Evolutionary conservation across 2,329 filamentous ascomycete species (phyloP).

Genomic region (Dactylellina parvicollis): DNA sequence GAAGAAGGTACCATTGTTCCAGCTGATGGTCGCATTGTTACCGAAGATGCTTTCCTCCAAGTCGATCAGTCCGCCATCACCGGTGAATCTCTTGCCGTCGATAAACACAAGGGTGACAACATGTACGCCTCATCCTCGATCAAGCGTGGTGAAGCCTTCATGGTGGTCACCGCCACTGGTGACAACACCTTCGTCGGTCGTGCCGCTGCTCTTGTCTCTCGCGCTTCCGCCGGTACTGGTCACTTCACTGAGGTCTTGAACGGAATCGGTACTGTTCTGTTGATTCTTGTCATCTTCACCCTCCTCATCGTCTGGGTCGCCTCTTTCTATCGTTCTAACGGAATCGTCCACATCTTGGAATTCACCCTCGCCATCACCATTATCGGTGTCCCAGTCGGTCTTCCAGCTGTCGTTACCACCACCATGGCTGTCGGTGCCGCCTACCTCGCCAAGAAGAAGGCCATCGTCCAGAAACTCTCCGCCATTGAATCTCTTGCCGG

Average conservation of each 20-base stretch:
- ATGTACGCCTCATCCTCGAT: slow-evolving; percentile 87
- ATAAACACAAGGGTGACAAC: slow-evolving; percentile 83
- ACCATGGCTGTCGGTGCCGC: slow-evolving; percentile 94
- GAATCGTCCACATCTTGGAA: slow-evolving; percentile 79
- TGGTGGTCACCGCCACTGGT: slow-evolving; percentile 84
- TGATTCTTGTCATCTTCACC: slow-evolving; percentile 82
- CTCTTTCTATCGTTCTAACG: slow-evolving; percentile 86
- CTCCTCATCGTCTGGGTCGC: slow-evolving; percentile 85
- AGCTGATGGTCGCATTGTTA: slow-evolving; percentile 85
- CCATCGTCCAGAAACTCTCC: slow-evolving; percentile 90
- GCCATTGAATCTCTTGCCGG: slow-evolving; percentile 91
- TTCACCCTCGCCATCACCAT: slow-evolving; percentile 91
- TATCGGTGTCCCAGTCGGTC: slow-evolving; percentile 90
- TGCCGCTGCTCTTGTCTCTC: slow-evolving; percentile 83
- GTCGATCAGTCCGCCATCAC: slow-evolving; percentile 93
- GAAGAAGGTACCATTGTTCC: slow-evolving; percentile 93
- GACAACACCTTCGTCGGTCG: slow-evolving; percentile 91
- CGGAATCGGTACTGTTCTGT: slow-evolving; percentile 81
- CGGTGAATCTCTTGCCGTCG: slow-evolving; percentile 88
- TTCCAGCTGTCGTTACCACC: slow-evolving; percentile 90
- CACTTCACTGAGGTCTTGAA: slow-evolving; percentile 93
- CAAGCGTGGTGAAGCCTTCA: slow-evolving; percentile 87
- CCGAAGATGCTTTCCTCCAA: slow-evolving; percentile 84
- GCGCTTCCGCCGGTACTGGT: slow-evolving; percentile 76
- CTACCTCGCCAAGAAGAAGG: slow-evolving; percentile 90